A percentile compares a stretch with the other conserved stretches of the same genome.
phyloP scores from a whole-genome alignment of 305 asterid genomes.

The Fraxinus dipetala region DNA sequence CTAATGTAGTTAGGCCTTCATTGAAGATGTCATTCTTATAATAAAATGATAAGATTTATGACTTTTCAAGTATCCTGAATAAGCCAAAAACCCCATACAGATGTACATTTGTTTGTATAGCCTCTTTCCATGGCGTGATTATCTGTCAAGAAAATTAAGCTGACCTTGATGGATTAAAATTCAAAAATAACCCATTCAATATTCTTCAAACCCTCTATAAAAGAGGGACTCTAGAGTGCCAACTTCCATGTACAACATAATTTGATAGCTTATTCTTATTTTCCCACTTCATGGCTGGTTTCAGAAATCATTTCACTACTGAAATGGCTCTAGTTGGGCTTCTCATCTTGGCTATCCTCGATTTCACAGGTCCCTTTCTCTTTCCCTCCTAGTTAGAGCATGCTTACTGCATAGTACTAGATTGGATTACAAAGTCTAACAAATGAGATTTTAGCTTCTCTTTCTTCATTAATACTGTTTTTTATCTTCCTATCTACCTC shows the following conservation, averaged over 20 bases:
- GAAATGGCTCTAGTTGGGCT: slow-evolving; percentile 32
- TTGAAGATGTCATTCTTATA: neutral
- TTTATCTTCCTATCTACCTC: neutral
- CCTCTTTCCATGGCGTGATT: neutral
- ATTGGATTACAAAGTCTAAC: neutral
- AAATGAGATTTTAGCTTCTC: neutral
- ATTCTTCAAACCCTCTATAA: neutral
- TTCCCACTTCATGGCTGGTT: slow-evolving; percentile 16
- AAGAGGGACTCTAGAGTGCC: neutral
- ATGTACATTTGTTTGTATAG: neutral
- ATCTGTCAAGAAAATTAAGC: neutral
- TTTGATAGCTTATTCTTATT: neutral
- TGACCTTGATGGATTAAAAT: neutral
- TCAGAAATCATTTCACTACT: slow-evolving; percentile 9
- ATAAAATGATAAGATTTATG: neutral
- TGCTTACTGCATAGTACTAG: neutral
- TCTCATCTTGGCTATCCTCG: slow-evolving; percentile 34
- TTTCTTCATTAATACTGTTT: neutral
- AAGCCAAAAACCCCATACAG: neutral
- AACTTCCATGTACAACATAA: neutral
- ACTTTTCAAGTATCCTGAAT: neutral
- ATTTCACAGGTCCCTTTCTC: slow-evolving; percentile 9
- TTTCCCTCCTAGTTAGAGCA: neutral
- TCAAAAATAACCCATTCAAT: neutral
- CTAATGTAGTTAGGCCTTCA: neutral